Conservation (phyloP, 2,329 filamentous ascomycete species). For the Fonsecaea nubica region DNA sequence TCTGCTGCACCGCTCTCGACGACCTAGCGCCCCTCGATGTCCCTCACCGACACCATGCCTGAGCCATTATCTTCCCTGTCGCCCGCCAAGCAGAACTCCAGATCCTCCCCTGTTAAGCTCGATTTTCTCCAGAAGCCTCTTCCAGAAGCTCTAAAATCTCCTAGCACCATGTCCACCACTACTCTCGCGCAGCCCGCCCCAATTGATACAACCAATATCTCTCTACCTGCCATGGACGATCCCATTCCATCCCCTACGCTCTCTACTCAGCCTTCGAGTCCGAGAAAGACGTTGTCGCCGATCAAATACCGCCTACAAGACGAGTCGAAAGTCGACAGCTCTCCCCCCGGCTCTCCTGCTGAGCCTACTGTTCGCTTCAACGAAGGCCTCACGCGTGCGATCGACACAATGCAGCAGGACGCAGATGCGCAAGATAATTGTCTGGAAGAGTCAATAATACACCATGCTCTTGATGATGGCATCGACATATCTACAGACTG, state of each 20-base stretch:
- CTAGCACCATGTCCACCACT: slow-evolving; percentile 24
- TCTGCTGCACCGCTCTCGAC: slow-evolving; percentile 10
- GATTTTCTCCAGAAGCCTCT: slow-evolving; percentile 32
- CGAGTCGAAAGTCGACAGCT: slow-evolving; percentile 30
- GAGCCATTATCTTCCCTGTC: slow-evolving; percentile 51
- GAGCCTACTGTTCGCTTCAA: slow-evolving; percentile 42
- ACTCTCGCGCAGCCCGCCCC: slow-evolving; percentile 32
- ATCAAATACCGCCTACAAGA: slow-evolving; percentile 40
- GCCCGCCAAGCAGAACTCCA: slow-evolving; percentile 51
- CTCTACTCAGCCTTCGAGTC: slow-evolving; percentile 31
- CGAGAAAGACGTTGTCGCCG: slow-evolving; percentile 40
- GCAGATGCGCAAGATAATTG: slow-evolving; percentile 45
- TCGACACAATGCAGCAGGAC: slow-evolving; percentile 44
- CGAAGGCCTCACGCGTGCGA: slow-evolving; percentile 40
- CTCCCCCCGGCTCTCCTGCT: slow-evolving; percentile 39
- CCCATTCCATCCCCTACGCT: slow-evolving; percentile 30
- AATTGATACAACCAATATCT: slow-evolving; percentile 40
- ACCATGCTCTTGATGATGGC: slow-evolving; percentile 27
- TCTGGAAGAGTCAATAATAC: slow-evolving; percentile 37
- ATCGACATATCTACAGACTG: slow-evolving; percentile 26
- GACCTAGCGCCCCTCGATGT: slow-evolving; percentile 18
- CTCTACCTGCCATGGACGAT: slow-evolving; percentile 35
- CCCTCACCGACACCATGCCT: slow-evolving; percentile 44
- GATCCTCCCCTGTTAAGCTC: slow-evolving; percentile 44
- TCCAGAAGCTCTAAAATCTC: slow-evolving; percentile 31